phyloP scores from a whole-genome alignment of 179 eudicot genomes.

The Patellifolia procumbens region DNA sequence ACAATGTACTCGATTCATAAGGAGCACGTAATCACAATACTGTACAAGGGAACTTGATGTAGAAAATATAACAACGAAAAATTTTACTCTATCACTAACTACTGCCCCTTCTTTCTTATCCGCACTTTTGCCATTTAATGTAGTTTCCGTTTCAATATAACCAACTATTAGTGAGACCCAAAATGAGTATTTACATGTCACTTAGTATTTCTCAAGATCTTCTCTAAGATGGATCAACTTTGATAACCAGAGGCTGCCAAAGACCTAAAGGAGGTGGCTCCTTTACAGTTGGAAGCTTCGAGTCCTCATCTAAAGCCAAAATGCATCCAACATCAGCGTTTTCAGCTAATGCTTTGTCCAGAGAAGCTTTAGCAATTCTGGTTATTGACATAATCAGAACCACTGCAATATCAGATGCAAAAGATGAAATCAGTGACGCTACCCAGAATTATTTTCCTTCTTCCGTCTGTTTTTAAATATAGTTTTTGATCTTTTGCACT shows the following conservation, averaged over 20 bases:
- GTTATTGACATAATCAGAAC: conserved; percentile 50
- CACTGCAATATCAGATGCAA: conserved; percentile 36
- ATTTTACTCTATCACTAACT: neutral
- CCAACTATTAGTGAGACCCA: conserved; percentile 12
- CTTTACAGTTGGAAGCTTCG: conserved; percentile 35
- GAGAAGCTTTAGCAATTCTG: conserved; percentile 61
- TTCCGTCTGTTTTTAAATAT: too few relatives aligned
- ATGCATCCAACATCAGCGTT: conserved; percentile 40
- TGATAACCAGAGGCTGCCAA: conserved; percentile 56
- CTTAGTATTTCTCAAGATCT: conserved; percentile 33
- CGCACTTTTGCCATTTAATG: too few relatives aligned
- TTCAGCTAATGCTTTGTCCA: conserved; percentile 68
- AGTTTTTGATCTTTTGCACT: too few relatives aligned
- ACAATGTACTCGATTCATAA: too few relatives aligned
- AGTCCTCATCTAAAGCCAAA: conserved; percentile 22
- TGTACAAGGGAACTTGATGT: neutral
- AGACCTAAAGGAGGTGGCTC: conserved; percentile 37
- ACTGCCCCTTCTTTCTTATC: neutral
- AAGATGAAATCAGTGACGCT: neutral
- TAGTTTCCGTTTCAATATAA: too few relatives aligned
- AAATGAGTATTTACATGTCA: conserved; percentile 27
- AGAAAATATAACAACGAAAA: conserved; percentile 9
- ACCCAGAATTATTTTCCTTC: too few relatives aligned
- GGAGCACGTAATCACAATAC: neutral
- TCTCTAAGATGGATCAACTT: conserved; percentile 38